Conservation (phyloP, 768 basidiomycete genomes). For the Leccinum rimulosum region DNA sequence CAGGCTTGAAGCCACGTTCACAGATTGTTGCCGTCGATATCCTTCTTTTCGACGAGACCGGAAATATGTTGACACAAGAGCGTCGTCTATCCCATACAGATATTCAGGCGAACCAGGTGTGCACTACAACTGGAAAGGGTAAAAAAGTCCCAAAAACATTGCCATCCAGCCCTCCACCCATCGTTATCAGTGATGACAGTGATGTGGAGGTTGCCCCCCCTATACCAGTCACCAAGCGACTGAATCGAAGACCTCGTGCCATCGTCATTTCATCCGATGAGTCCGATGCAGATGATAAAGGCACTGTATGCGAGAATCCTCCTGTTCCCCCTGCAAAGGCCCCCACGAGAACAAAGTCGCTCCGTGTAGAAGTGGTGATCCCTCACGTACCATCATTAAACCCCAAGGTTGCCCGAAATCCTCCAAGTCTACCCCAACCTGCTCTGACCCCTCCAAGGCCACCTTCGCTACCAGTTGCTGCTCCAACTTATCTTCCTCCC, state of each 20-base stretch:
- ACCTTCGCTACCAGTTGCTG: not conserved
- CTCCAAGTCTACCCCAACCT: slow-evolving; percentile 6
- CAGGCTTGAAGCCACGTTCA: slow-evolving; percentile 39
- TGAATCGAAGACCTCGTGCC: slow-evolving; percentile 14
- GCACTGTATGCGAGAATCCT: slow-evolving; percentile 3
- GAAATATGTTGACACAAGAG: slow-evolving; percentile 58
- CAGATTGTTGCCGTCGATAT: slow-evolving; percentile 66
- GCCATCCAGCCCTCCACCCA: slow-evolving; percentile 7
- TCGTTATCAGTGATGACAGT: slow-evolving; percentile 30
- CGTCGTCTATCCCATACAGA: slow-evolving; percentile 52
- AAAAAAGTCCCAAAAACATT: slow-evolving; percentile 5
- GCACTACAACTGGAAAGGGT: slow-evolving; percentile 5
- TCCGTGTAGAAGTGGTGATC: slow-evolving; percentile 41
- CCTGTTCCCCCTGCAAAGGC: slow-evolving; percentile 9
- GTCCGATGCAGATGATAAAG: slow-evolving; percentile 36
- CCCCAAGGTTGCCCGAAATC: slow-evolving; percentile 14
- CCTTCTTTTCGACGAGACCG: slow-evolving; percentile 58
- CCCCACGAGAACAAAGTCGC: slow-evolving; percentile 15
- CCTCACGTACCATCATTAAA: slow-evolving; percentile 33
- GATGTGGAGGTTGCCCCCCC: slow-evolving; percentile 27
- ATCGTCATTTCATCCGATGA: slow-evolving; percentile 48
- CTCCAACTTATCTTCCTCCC: slow-evolving; percentile 7
- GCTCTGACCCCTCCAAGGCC: slow-evolving; percentile 6
- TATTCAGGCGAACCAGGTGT: slow-evolving; percentile 35
- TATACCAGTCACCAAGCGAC: slow-evolving; percentile 11